A percentile compares a stretch with the other conserved stretches of the same genome.
These are phyloP conservation scores for Xylariaceae sp. DNA, from an alignment of 2,329 filamentous ascomycete genomes.

Conservation along the genomic window DNA sequence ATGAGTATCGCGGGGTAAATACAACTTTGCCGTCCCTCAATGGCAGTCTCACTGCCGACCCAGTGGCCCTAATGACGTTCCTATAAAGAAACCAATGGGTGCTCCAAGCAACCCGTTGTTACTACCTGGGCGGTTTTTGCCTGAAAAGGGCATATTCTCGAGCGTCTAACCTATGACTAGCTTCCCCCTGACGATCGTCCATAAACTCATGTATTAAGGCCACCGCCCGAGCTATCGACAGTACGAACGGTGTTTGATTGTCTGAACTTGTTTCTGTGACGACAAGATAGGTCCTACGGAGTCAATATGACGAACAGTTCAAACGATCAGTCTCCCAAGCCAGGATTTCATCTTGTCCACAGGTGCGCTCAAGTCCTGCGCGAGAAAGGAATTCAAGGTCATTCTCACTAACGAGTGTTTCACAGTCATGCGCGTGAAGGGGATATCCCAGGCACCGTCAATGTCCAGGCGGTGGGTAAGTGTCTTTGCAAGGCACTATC, in stretches of 20 bases:
- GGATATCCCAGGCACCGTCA: conserved; percentile 62
- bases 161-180: background rate
- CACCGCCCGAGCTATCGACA: background rate
- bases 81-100: conserved; percentile 25
- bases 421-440: conserved; percentile 59
- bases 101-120: no score
- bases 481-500: background rate
- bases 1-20: conserved; percentile 35
- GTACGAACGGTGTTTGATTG: background rate
- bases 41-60: background rate
- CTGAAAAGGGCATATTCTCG: conserved; percentile 4
- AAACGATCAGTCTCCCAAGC: background rate
- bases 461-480: conserved; percentile 50
- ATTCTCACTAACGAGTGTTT: background rate
- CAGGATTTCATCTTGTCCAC: conserved; percentile 8
- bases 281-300: background rate
- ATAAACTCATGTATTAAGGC: conserved; percentile 1
- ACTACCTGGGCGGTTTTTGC: no score
- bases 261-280: background rate
- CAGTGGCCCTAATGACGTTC: conserved; percentile 6
- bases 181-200: background rate
- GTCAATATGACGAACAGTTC: conserved; percentile 10
- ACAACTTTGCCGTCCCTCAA: conserved; percentile 13
- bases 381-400: background rate
- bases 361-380: conserved; percentile 4